Evolutionary conservation across 495 filamentous ascomycete species (phyloP), one percentile per base, ranked within the genome.

Genomic region (Bathelium albidoporum): DNA sequence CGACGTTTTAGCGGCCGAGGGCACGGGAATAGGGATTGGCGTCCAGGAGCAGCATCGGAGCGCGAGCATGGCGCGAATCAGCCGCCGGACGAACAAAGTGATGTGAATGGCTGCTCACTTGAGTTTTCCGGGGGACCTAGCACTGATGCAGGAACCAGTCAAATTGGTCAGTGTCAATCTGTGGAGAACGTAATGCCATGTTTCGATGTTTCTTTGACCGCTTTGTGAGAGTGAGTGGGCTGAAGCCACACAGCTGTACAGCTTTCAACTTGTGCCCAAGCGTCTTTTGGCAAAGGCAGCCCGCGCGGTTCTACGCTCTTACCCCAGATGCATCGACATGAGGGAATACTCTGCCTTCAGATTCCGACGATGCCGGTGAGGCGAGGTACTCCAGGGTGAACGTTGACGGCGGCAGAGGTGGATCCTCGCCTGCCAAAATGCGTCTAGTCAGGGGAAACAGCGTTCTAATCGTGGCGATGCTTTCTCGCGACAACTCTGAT

Each of bases 11-110:
- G 49, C 24, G 49, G 49, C 49, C 11, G 49, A 28, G 24, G 24
- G 9, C 49, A 55, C 20, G 22, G 49, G 24, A 55, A 55, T 55
- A 55, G 49, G 49, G 49, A 55, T 55, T 55, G 49, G 49, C 49
- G 29, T 29, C 24, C 49, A 55, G 49, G 22, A 55, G 49, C 49
- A 55, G 49, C 16, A 9, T 11, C 49, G 22, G 24, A 24, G 49
- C 29, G 22, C 29, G 5, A 55, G 49, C 24, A 16, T 55, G 44
- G 44, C 44, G 44, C 44, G 44, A 49, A 22, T 49, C 11, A 55
- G 49, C 49, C 49, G 49, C 49, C 24, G 49, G 26, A 26, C 22
- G 5, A n/a, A 55, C 49, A 26, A 55, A 55, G 24, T 29, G 24
- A 55, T 29, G 22, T 55, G 49, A 55, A 55, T 55, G 49, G 49